A percentile compares a stretch with the other conserved stretches of the same genome.
Evolutionary conservation across 345 rosid genomes (phyloP).

Genomic region (Gossypium rotundifolium): DNA sequence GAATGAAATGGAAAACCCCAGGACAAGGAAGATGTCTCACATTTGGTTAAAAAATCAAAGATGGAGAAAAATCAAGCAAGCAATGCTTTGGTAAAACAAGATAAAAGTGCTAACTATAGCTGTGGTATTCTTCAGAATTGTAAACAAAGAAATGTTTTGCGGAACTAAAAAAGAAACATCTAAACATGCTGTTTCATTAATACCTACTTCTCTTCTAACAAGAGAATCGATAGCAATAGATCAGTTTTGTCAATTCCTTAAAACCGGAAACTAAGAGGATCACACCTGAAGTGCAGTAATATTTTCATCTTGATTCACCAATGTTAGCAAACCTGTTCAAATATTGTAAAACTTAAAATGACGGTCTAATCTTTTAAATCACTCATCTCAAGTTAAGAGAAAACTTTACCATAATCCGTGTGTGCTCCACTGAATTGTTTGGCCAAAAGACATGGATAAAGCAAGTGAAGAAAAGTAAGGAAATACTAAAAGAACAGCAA

Average conservation of each 20-base stretch:
- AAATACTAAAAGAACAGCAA: not conserved
- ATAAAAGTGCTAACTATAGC: not conserved
- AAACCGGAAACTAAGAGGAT: not conserved
- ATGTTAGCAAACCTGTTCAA: slow-evolving; percentile 5
- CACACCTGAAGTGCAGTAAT: slow-evolving; percentile 9
- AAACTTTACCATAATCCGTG: slow-evolving; percentile 73
- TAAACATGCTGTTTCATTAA: not conserved
- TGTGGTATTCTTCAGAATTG: not conserved
- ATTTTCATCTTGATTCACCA: slow-evolving; percentile 10
- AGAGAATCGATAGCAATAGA: not conserved
- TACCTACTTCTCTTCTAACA: not conserved
- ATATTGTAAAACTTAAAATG: not conserved
- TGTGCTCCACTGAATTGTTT: slow-evolving; percentile 58
- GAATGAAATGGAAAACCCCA: not conserved
- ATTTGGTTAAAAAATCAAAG: not conserved
- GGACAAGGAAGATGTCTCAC: not conserved
- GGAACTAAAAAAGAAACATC: not conserved
- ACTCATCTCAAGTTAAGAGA: not conserved
- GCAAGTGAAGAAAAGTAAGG: not conserved
- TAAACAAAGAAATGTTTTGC: not conserved
- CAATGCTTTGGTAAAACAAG: not conserved
- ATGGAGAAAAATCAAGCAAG: not conserved
- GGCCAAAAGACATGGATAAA: slow-evolving; percentile 6
- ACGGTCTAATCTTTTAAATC: not conserved
- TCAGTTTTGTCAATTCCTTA: not conserved